Evolutionary conservation across 257 asterid species (phyloP).

Genomic region (Jacaranda mimosifolia): DNA sequence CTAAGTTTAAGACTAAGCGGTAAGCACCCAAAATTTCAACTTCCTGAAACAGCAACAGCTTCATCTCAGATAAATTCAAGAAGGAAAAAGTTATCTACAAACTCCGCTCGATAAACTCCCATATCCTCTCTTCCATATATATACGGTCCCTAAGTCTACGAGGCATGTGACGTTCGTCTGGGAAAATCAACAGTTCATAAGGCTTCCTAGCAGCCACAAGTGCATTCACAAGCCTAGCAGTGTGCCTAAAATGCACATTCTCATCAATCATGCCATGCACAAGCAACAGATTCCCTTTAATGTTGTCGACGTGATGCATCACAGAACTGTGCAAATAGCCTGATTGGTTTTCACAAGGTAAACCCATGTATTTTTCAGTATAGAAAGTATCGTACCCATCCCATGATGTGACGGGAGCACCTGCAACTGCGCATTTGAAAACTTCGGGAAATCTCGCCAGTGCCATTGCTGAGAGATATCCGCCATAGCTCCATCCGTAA

Average conservation of each 20-base stretch:
- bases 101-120: slow-evolving; percentile 79
- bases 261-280: slow-evolving; percentile 98
- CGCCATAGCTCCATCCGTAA: slow-evolving; percentile 97
- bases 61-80: slow-evolving; percentile 14
- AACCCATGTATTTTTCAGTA: slow-evolving; percentile 92
- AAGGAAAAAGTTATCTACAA: slow-evolving; percentile 51
- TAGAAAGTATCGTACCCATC: slow-evolving; percentile 92
- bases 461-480: slow-evolving; percentile 87
- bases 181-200: slow-evolving; percentile 82
- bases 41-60: slow-evolving; percentile 16
- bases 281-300: slow-evolving; percentile 77
- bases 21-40: slow-evolving; percentile 38
- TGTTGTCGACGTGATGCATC: slow-evolving; percentile 64
- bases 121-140: slow-evolving; percentile 93
- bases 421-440: slow-evolving; percentile 80
- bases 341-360: slow-evolving; percentile 64
- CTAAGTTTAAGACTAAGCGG: slow-evolving; percentile 10
- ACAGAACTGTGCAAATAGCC: slow-evolving; percentile 67
- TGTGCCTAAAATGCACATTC: slow-evolving; percentile 96
- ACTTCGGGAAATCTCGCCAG: slow-evolving; percentile 72
- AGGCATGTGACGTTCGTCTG: slow-evolving; percentile 98
- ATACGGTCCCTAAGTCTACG: slow-evolving; percentile 66
- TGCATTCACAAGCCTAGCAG: slow-evolving; percentile 84
- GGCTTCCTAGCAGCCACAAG: slow-evolving; percentile 73
- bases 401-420: slow-evolving; percentile 99